These are phyloP conservation scores for Fusarium redolens DNA, from an alignment of 2,329 filamentous ascomycete genomes.

Conservation along the genomic window DNA sequence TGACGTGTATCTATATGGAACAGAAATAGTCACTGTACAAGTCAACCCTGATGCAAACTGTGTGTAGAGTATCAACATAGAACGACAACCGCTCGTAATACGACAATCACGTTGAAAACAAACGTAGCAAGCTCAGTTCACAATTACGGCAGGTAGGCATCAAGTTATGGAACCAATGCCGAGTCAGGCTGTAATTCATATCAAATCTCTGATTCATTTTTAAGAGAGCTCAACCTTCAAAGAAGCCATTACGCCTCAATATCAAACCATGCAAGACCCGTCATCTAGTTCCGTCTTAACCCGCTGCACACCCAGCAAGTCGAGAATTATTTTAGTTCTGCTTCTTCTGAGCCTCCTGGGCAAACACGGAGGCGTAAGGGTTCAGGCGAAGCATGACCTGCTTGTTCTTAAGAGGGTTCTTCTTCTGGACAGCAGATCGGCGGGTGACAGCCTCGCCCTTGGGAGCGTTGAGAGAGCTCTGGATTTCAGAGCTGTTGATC, in stretches of 20 bases:
- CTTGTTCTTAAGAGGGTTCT: constrained; percentile 99
- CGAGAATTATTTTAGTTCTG: constrained; percentile 49
- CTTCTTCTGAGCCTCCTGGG: constrained; percentile 69
- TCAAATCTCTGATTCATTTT: constrained; percentile 52
- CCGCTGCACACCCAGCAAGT: constrained; percentile 55
- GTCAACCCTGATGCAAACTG: background rate
- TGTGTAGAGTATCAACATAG: background rate
- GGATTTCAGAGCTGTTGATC: constrained; percentile 99
- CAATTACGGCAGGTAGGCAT: background rate
- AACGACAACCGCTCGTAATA: background rate
- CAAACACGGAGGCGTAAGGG: constrained; percentile 93
- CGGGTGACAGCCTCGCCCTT: constrained; percentile 92
- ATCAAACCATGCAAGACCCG: constrained; percentile 50
- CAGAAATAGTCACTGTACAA: background rate
- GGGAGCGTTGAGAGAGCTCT: constrained; percentile 92
- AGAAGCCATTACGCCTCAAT: constrained; percentile 54
- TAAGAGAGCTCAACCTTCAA: constrained; percentile 50
- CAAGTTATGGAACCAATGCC: constrained; percentile 27
- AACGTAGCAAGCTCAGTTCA: background rate
- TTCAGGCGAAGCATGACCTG: constrained; percentile 98
- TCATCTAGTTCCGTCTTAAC: constrained; percentile 43
- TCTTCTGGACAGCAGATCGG: constrained; percentile 95
- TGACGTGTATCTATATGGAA: too few relatives aligned
- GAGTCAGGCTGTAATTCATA: constrained; percentile 45
- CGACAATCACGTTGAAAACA: background rate